Percentiles rank a stretch among this genome's conserved stretches.
These are phyloP conservation scores for Noccaea bulbosa DNA, from an alignment of 345 rosid genomes.

Conservation along the genomic window DNA sequence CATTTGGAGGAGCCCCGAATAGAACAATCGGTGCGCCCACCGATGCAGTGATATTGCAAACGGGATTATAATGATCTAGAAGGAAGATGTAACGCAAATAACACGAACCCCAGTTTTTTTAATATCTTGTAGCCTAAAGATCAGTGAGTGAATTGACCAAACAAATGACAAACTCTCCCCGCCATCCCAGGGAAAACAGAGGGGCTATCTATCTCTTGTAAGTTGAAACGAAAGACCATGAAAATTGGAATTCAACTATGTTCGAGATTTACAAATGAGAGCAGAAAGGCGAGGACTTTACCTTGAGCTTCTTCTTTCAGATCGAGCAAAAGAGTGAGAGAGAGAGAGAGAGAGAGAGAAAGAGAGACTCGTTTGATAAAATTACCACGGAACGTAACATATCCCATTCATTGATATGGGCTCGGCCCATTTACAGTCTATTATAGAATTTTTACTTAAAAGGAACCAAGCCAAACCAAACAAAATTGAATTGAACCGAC, in stretches of 20 bases:
- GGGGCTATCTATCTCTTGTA: not conserved
- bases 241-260: not conserved
- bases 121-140: not conserved
- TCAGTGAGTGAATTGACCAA: constrained; percentile 24
- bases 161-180: not conserved
- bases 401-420: constrained; percentile 9
- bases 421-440: constrained; percentile 23
- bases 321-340: constrained; percentile 8
- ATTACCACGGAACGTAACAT: not conserved
- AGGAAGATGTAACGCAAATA: not conserved
- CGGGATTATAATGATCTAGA: not conserved
- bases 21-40: constrained; percentile 1
- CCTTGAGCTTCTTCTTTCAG: constrained; percentile 32
- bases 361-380: not conserved
- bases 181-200: not conserved
- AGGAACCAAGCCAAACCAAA: not conserved
- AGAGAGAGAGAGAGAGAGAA: no score
- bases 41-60: not conserved
- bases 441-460: no score
- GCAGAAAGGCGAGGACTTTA: constrained; percentile 25
- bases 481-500: not conserved
- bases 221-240: not conserved
- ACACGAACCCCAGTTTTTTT: constrained; percentile 10
- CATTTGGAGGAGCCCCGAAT: constrained; percentile 3
- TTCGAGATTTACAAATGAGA: not conserved